Evolutionary conservation across 192 early-diverging fungal species (phyloP), one percentile per base, ranked within the genome.

Genomic region (Spizellomyces punctatus): DNA sequence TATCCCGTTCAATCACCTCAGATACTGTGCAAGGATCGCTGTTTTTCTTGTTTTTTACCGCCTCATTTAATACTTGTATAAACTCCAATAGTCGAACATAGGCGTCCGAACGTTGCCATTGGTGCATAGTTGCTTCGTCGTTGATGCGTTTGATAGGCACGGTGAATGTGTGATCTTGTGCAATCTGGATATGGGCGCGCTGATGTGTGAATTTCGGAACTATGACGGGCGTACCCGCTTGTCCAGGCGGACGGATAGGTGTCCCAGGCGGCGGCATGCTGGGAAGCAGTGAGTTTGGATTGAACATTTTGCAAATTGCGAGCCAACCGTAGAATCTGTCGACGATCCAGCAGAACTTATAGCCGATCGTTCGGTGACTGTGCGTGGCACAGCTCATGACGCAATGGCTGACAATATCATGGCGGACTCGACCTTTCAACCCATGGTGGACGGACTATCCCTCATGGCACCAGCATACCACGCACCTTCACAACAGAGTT

Each of bases 51-150:
- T 89, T 88, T 57, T 85, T 65, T 7, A 92, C 91, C 36, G 89
- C 84, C 10, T 82, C 79, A 81, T 94, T 95, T 12, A 93, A 79
- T 36, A 86, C 75, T 54, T 89, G 83, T 43, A 93, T 76, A 79
- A 94, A 97, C 45, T 83, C 84, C 67, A 91, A 74, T 55, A 94
- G 80, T 27, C 89, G 83, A 6, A 73, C 76, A 81, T 87, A 93
- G 0, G 90, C 93, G 46, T 89, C 83, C 9, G 84, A 87, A 48
- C 81, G 58, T 17, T 86, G 76, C 87, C 90, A 95, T 0, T 67
- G 55, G 2, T 59, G 64, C 68, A 93, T 84, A 45, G 89, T 81
- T 63, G 79, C 57, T 36, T 89, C 81, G 54, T 77, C 79, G 54
- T 73, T 68, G 44, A 95, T 93, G 57, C 78, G 67, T 56, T 90